Evolutionary conservation across 306 rosid species (phyloP), one percentile per base, ranked within the genome.

Genomic region (Astragalus glycyphyllos): DNA sequence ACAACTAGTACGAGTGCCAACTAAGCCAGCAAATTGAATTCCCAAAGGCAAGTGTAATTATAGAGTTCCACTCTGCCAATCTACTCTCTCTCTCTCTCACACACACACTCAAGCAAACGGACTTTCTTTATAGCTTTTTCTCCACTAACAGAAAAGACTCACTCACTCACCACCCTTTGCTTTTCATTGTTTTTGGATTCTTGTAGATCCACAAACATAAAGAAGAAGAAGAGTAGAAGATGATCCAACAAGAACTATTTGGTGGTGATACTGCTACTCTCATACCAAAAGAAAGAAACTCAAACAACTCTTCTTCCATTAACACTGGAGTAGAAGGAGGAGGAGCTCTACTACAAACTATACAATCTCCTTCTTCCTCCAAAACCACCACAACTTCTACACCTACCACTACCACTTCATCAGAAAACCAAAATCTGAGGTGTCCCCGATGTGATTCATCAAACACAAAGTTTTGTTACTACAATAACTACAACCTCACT

Each of bases 161-260:
- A 15, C 68, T 57, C 16, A 35, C 65, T 26, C 31, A 40, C 65
- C 74, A 40, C 80, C 73, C 83, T 81, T 81, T 84, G 85, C 89
- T 84, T 84, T 85, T 73, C 69, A 10, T 42, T 75, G 80, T 67
- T 84, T 84, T 89, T 89, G 92, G 96, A 84, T 87, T 88, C 83
- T 88, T 85, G 84, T 77, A 85, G 91, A 88, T 86, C 96, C 60
- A 71, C 80, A 81, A 78, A 79, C 50, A 61, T 40, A 16, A 63
- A 42, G 11, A 40, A 11, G 9, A 8, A 41, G 46, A 72, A 73
- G 45, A 20, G 23, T 20, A 20, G 23, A 83, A 84, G 86, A 92
- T 94, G 98, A 90, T 94, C 82, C 97, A 91, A 75, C 97, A 91
- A 75, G 97, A 94, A 80, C 87, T 94, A 71, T 89, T 94, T 54